Percentiles rank a stretch among this genome's conserved stretches.
Evolutionary conservation across 2,329 filamentous ascomycete species (phyloP).

Genomic region (Arthrobotrys sinensis): DNA sequence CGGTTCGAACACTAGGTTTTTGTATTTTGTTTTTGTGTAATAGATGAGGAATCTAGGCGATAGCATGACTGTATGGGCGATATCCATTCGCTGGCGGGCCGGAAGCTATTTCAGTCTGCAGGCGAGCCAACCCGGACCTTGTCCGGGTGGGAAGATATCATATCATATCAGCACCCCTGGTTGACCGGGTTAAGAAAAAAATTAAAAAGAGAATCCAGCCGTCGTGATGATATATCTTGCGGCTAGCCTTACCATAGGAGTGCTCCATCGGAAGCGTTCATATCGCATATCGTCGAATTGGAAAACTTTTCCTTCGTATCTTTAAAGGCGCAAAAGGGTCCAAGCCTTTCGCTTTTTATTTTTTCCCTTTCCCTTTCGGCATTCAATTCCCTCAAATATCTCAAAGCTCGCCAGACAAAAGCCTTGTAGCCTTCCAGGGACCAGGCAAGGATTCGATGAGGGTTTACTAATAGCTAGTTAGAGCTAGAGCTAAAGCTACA

Average conservation of each 20-base stretch:
- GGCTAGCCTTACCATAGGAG: conserved; percentile 11
- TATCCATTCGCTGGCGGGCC: conserved; percentile 52
- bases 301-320: conserved; percentile 33
- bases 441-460: conserved; percentile 27
- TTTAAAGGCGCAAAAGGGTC: conserved; percentile 15
- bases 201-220: conserved; percentile 9
- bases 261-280: conserved; percentile 16
- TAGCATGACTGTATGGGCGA: conserved; percentile 13
- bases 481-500: conserved; percentile 9
- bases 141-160: conserved; percentile 53
- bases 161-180: conserved; percentile 48
- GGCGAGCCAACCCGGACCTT: conserved; percentile 49
- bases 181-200: conserved; percentile 12
- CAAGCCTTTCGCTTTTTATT: background rate
- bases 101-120: conserved; percentile 58
- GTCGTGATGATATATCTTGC: conserved; percentile 21
- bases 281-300: conserved; percentile 38
- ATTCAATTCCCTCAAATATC: conserved; percentile 60
- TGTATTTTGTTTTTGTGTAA: background rate
- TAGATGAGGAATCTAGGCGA: conserved; percentile 10
- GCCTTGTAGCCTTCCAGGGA: conserved; percentile 46
- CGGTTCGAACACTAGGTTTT: conserved; percentile 49
- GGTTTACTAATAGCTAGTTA: conserved; percentile 11
- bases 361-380: conserved; percentile 21
- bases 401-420: conserved; percentile 34